These are phyloP conservation scores for Suillus lakei DNA, from an alignment of 768 basidiomycete species.

Conservation along the genomic window DNA sequence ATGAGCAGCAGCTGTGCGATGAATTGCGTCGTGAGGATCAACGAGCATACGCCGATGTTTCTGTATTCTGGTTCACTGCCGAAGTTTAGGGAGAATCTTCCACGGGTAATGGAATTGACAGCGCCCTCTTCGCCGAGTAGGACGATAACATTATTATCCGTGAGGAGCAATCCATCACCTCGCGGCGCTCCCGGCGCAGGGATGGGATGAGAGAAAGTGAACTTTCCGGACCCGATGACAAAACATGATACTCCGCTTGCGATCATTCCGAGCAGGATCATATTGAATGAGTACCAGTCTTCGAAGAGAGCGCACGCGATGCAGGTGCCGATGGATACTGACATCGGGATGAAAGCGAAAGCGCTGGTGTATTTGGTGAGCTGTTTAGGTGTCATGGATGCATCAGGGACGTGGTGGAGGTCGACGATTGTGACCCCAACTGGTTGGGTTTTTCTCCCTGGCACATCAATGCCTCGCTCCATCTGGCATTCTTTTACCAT, in stretches of 20 bases:
- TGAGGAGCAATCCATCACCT: conserved; percentile 35
- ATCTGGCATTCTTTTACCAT: conserved; percentile 30
- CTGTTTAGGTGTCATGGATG: conserved; percentile 22
- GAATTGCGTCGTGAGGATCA: conserved; percentile 39
- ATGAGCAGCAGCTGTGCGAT: conserved; percentile 39
- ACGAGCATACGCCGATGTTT: conserved; percentile 35
- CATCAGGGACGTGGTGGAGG: conserved; percentile 26
- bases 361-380: conserved; percentile 24
- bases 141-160: conserved; percentile 30
- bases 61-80: conserved; percentile 28
- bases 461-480: conserved; percentile 17
- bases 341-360: conserved; percentile 37
- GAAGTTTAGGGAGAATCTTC: conserved; percentile 34
- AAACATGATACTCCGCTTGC: conserved; percentile 36
- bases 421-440: conserved; percentile 33
- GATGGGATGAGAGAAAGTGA: conserved; percentile 31
- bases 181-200: conserved; percentile 29
- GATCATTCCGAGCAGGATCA: conserved; percentile 40
- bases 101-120: conserved; percentile 37
- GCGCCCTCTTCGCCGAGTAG: conserved; percentile 34
- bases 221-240: conserved; percentile 37
- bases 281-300: conserved; percentile 39
- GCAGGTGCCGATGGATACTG: conserved; percentile 33
- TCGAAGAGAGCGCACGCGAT: conserved; percentile 29
- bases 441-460: conserved; percentile 29